Evolutionary conservation across 2,329 filamentous ascomycete genomes (phyloP).

Genomic region (Ascochyta koolunga): DNA sequence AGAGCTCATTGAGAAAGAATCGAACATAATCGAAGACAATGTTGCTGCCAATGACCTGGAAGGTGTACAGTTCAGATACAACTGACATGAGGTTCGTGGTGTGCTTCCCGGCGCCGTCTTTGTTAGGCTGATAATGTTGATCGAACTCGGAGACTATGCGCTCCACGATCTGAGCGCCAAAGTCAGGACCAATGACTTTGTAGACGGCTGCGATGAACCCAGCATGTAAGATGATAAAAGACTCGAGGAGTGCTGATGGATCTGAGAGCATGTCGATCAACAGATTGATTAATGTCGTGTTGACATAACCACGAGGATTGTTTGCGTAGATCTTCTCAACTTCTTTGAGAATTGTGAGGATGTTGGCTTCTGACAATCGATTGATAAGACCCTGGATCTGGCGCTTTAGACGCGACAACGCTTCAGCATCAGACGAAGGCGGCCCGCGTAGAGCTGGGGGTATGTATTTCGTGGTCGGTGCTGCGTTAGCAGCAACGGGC

Average conservation of each 20-base stretch:
- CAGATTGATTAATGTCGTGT: conserved; percentile 76
- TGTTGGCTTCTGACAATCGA: conserved; percentile 87
- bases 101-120: conserved; percentile 57
- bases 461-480: conserved; percentile 73
- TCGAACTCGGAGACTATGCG: conserved; percentile 78
- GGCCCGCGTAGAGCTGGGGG: conserved; percentile 80
- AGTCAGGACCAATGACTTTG: conserved; percentile 84
- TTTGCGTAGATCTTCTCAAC: conserved; percentile 83
- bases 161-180: conserved; percentile 86
- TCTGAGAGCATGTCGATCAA: conserved; percentile 82
- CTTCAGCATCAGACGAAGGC: conserved; percentile 68
- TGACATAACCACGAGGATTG: conserved; percentile 87
- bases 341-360: conserved; percentile 81
- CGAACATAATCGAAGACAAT: conserved; percentile 92
- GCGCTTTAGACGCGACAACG: conserved; percentile 71
- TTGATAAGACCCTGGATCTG: conserved; percentile 91
- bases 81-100: conserved; percentile 80
- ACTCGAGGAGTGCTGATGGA: conserved; percentile 78
- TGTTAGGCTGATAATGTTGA: conserved; percentile 61
- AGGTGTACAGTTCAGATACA: conserved; percentile 86
- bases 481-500: conserved; percentile 59
- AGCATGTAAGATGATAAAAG: conserved; percentile 87
- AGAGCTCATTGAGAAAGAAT: conserved; percentile 74
- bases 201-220: conserved; percentile 89
- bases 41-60: conserved; percentile 81